Conservation (phyloP, 805 yeast genomes). For the Candida mattraensis region DNA sequence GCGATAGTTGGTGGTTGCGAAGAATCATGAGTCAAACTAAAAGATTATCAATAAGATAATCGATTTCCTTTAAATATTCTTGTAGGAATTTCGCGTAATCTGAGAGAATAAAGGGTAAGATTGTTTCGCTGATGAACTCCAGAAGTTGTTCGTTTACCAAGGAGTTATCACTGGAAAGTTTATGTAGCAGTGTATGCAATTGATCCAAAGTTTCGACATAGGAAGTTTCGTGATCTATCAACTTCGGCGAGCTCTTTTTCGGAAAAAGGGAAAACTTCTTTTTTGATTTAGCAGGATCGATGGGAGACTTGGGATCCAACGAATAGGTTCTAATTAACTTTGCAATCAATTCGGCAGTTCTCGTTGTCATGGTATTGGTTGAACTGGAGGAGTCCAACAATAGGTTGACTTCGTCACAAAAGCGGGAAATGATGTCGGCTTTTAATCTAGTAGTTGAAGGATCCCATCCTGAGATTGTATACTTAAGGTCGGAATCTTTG, state of each 20-base stretch:
- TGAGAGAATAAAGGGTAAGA: constrained; percentile 12
- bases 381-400: background rate
- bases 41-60: constrained; percentile 13
- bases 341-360: too few species aligned
- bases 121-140: constrained; percentile 5
- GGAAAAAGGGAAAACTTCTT: background rate
- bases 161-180: too few species aligned
- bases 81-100: constrained; percentile 13
- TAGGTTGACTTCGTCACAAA: constrained; percentile 1
- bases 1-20: too few species aligned
- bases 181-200: too few species aligned
- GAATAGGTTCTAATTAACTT: too few species aligned
- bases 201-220: background rate
- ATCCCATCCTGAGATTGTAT: background rate
- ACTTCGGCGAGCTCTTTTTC: background rate
- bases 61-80: constrained; percentile 6
- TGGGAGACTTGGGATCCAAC: too few species aligned
- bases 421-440: constrained; percentile 2
- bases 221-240: background rate
- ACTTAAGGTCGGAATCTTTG: constrained; percentile 4
- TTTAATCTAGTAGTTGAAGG: background rate
- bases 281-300: background rate
- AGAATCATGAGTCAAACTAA: constrained; percentile 3
- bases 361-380: too few species aligned
- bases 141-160: too few species aligned